phyloP scores from a whole-genome alignment of 257 asterid genomes.

The Marsdenia floribunda region DNA sequence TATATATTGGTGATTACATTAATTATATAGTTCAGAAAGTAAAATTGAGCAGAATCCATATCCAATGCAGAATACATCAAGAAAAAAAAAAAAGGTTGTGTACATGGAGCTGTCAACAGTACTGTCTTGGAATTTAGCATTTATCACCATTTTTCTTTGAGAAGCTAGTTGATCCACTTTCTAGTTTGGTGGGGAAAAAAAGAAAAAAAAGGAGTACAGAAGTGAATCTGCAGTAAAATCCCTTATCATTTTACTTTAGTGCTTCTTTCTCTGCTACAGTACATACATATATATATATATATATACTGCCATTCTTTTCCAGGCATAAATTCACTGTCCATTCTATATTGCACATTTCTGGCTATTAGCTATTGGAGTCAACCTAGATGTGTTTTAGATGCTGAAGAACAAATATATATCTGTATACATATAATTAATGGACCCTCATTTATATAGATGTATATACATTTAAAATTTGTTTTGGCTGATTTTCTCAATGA shows the following conservation, averaged over 20 bases:
- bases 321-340: conserved; percentile 19
- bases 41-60: background rate
- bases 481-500: conserved; percentile 5
- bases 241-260: background rate
- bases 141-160: background rate
- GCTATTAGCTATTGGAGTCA: conserved; percentile 5
- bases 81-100: background rate
- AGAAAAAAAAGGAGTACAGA: background rate
- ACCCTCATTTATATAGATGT: background rate
- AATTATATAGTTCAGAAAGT: too few species aligned
- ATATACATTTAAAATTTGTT: background rate
- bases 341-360: conserved; percentile 12
- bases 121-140: conserved; percentile 13
- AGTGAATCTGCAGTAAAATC: background rate
- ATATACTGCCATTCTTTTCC: conserved; percentile 13
- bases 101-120: background rate
- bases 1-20: too few species aligned
- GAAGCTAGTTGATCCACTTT: background rate
- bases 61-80: background rate
- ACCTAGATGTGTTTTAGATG: background rate
- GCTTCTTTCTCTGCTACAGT: background rate
- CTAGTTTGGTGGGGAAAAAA: background rate
- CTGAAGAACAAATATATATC: background rate
- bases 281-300: background rate
- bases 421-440: conserved; percentile 1